Base-by-base conservation (phyloP, 176 grass and related monocot genomes). In the Phoenix dactylifera region DNA sequence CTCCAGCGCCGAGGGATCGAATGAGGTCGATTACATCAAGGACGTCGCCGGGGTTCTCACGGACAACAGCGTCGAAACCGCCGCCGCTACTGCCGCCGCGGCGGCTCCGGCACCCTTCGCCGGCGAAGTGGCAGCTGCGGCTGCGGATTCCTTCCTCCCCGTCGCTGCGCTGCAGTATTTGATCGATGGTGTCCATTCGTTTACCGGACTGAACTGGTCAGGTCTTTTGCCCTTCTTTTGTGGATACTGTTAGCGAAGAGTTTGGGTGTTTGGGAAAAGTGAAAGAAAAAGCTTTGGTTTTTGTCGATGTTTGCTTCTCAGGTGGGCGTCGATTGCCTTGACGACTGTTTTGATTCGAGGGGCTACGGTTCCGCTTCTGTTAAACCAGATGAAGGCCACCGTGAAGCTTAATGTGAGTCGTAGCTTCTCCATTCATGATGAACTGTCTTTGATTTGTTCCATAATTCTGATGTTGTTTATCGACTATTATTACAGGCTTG, bases 111-210 rank as follows among this genome's bases (percentile, higher is more conserved):
- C 72, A 35, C 73, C 93, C 26, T 91, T 88, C 64, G 79, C 84
- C 5, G 93, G 92, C 12, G 93, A 97, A 73, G 93, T 97, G 17
- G 84, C 93, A 1, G 87, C 93, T 1, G 93, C 93, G 18, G 93
- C 93, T 6, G 81, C 67, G 0, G 93, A 83, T 58, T 83, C 81
- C 1, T 98, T 83, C 58, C 19, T 70, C 53, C 84, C 84, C 6
- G 78, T 92, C 15, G 87, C 87, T 1, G 87, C 73, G 5, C 93
- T 98, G 51, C 93, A 98, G 76, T 79, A 92, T 70, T 7, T 98
- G 22, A 92, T 98, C 24, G 93, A 98, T 25, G 20, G 55, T 1
- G 20, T 98, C 48, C 93, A 98, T 75, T 70, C 62, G 25, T 76
- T 86, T 69, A 88, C 78, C 22, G 93, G 87, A 9, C 55, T 91